These are phyloP conservation scores for Staphylotrichum tortipilum DNA, from an alignment of 495 filamentous ascomycete genomes.

Conservation along the genomic window DNA sequence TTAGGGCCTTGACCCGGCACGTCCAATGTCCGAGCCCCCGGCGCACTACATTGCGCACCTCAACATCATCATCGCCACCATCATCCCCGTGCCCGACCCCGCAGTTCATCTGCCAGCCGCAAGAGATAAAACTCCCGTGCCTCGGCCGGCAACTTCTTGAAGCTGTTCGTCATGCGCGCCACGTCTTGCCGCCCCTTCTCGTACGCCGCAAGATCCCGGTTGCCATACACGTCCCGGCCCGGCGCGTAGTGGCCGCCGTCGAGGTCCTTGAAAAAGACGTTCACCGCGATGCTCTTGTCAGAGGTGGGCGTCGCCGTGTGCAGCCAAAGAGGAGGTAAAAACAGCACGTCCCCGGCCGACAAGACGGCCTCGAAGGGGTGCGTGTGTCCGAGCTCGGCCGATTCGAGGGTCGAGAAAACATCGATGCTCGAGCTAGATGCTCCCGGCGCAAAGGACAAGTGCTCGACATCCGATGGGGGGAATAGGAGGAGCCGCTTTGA, in stretches of 20 bases:
- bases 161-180: slow-evolving; percentile 55
- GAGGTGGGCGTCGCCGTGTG: slow-evolving; percentile 65
- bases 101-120: slow-evolving; percentile 64
- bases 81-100: slow-evolving; percentile 14
- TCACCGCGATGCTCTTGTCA: slow-evolving; percentile 63
- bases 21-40: too few relatives aligned
- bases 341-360: slow-evolving; percentile 64
- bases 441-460: slow-evolving; percentile 63
- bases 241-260: slow-evolving; percentile 54
- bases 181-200: slow-evolving; percentile 70
- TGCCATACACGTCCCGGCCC: slow-evolving; percentile 80
- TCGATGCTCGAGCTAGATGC: slow-evolving; percentile 69
- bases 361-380: slow-evolving; percentile 60
- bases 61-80: background rate
- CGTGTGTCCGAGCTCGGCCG: slow-evolving; percentile 39
- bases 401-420: slow-evolving; percentile 46
- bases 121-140: slow-evolving; percentile 66
- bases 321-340: slow-evolving; percentile 73
- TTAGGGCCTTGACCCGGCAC: too few relatives aligned
- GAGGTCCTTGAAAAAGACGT: slow-evolving; percentile 75
- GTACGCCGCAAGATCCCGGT: slow-evolving; percentile 75
- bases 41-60: background rate
- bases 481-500: slow-evolving; percentile 66
- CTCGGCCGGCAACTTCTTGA: slow-evolving; percentile 56
- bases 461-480: slow-evolving; percentile 63